These are phyloP conservation scores for Erythrobasidium yunnanense DNA, from an alignment of 768 basidiomycete genomes.

Conservation along the genomic window DNA sequence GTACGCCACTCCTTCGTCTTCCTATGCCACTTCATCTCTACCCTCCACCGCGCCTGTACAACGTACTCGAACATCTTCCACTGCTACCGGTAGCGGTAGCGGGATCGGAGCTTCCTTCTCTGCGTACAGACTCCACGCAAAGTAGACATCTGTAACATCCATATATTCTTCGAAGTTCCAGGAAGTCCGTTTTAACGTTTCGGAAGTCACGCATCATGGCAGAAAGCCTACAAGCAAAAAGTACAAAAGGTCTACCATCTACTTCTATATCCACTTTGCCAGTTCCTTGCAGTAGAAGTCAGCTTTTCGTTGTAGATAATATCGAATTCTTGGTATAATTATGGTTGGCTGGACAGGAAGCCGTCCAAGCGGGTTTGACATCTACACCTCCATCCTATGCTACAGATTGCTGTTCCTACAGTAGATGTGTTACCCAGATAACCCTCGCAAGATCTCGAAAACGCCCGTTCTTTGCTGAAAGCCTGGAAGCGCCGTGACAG, in stretches of 20 bases:
- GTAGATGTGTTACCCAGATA: background rate
- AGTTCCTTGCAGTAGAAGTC: no score
- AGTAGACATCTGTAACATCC: background rate
- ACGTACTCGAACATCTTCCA: constrained; percentile 1
- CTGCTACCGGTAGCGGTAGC: background rate
- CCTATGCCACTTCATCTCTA: background rate
- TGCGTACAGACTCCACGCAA: constrained; percentile 5
- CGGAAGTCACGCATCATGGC: background rate
- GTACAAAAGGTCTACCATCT: background rate
- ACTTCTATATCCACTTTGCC: no score
- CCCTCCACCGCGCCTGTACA: constrained; percentile 7
- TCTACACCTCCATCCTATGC: background rate
- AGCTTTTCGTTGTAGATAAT: no score
- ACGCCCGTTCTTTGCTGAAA: background rate
- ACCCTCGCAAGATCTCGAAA: background rate
- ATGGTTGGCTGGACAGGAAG: no score
- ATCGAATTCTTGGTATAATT: no score
- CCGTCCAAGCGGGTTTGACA: no score
- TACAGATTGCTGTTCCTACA: background rate
- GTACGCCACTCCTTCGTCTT: background rate
- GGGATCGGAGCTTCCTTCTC: background rate
- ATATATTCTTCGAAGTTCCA: background rate
- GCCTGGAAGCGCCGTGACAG: background rate
- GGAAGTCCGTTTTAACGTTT: background rate
- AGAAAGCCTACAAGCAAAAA: background rate